A percentile compares a stretch with the other conserved stretches of the same genome.
These are phyloP conservation scores for Calendula officinalis DNA, from an alignment of 129 eudicot genomes.

Conservation along the genomic window DNA sequence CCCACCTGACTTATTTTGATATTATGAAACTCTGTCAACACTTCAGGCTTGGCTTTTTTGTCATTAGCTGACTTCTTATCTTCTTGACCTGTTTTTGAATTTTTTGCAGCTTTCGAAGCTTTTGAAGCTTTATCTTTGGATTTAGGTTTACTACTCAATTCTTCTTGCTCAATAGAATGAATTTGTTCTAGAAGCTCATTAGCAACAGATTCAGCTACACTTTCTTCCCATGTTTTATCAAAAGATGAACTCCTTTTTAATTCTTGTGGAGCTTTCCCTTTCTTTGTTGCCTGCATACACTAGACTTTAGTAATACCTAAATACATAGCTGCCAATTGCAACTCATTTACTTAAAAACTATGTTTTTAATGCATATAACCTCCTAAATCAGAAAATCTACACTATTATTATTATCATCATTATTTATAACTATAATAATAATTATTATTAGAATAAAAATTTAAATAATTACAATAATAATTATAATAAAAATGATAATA, in stretches of 20 bases:
- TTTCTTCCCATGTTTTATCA: slow-evolving; percentile 94
- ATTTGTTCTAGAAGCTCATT: slow-evolving; percentile 68
- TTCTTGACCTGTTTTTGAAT: slow-evolving; percentile 51
- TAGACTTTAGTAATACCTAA: background rate
- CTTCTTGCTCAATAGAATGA: slow-evolving; percentile 70
- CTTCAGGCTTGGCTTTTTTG: slow-evolving; percentile 68
- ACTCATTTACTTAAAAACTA: no score
- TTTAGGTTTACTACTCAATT: slow-evolving; percentile 47
- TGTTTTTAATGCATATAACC: background rate
- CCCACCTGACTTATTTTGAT: slow-evolving; percentile 91
- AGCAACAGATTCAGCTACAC: slow-evolving; percentile 86
- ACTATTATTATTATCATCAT: background rate
- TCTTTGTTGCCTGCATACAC: slow-evolving; percentile 55
- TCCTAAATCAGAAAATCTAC: no score
- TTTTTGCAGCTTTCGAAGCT: slow-evolving; percentile 55
- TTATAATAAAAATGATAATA: no score
- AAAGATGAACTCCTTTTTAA: slow-evolving; percentile 80
- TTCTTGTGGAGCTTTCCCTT: slow-evolving; percentile 48
- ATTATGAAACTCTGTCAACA: slow-evolving; percentile 83
- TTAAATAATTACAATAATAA: no score
- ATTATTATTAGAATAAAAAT: no score
- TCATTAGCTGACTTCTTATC: slow-evolving; percentile 65
- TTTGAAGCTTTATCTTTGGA: slow-evolving; percentile 61
- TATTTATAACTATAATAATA: background rate
- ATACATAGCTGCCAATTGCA: background rate